Base-by-base conservation (phyloP, 2,329 filamentous ascomycete species). In the Mycosphaerelloides madeirae region DNA sequence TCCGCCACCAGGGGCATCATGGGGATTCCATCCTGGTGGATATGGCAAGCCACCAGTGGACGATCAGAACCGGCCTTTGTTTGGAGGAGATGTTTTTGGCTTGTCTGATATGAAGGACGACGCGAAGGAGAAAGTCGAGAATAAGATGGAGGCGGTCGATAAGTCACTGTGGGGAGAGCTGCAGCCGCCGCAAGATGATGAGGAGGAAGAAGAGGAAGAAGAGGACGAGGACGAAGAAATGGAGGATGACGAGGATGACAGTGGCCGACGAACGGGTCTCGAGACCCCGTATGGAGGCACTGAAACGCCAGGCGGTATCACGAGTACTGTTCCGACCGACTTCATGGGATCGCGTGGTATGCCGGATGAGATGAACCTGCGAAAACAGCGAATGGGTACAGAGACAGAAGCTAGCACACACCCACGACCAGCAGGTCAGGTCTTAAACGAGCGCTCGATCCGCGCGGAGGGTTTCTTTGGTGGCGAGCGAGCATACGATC, bases 1-100 rank as follows among this genome's bases (percentile, higher is more conserved):
- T 3, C 87, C 91, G 9, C 93, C 93, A 2, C 77, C 87, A 1
- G 91, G 91, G 37, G 90, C 85, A 18, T 80, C 83, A 45, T 98
- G 93, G 93, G 93, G 93, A 2, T 98, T 95, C 66, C 86, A 91
- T 56, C 89, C 91, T 6, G 93, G 93, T 48, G 90, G 91, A 48
- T 98, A 91, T 74, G 93, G 93, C 39, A 97, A 97, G 65, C 91
- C 93, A 1, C 93, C 93, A 0, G 83, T 95, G 1, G 91, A 97
- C 62, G 93, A 97, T 57, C 86, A 87, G 65, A 95, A 95, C 65
- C 77, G 87, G 39, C 90, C 93, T 0, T 73, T 96, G 3, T 97
- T 90, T 62, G 93, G 91, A 41, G 91, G 93, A 55, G 93, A 98
- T 66, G 87, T 97, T 16, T 96, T 95, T 62, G 93, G 93, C 48